A percentile compares a stretch with the other conserved stretches of the same genome.
Evolutionary conservation across 306 rosid species (phyloP).

Genomic region (Pterocarpus santalinus): DNA sequence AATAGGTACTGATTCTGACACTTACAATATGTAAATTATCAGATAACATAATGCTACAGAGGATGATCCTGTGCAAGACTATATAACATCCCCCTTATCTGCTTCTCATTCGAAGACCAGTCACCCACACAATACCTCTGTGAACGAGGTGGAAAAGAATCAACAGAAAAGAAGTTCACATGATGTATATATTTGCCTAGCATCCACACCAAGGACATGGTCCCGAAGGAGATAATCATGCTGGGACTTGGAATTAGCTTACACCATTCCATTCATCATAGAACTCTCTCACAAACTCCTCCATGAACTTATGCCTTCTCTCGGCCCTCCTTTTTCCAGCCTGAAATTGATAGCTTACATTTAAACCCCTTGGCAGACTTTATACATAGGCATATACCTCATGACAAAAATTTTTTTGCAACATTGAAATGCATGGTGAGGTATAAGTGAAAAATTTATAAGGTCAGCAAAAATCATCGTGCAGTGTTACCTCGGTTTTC

Average conservation of each 20-base stretch:
- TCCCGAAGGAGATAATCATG: background rate
- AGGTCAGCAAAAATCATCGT: background rate
- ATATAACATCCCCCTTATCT: background rate
- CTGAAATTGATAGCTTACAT: slow-evolving; percentile 56
- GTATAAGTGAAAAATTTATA: slow-evolving; percentile 7
- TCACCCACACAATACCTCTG: background rate
- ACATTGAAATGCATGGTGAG: background rate
- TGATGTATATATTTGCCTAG: background rate
- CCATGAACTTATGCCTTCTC: slow-evolving; percentile 89
- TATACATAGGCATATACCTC: background rate
- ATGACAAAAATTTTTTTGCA: background rate
- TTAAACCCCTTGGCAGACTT: slow-evolving; percentile 19
- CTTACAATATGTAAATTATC: background rate
- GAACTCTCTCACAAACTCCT: slow-evolving; percentile 80
- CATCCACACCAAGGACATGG: slow-evolving; percentile 8
- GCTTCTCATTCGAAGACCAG: too few species aligned
- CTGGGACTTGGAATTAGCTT: slow-evolving; percentile 49
- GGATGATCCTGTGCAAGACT: background rate
- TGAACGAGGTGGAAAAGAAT: background rate
- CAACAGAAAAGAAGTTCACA: slow-evolving; percentile 14
- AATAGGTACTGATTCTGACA: background rate
- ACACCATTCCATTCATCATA: slow-evolving; percentile 84
- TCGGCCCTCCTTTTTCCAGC: slow-evolving; percentile 91
- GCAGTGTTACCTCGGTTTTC: slow-evolving; percentile 79
- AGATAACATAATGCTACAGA: background rate